Evolutionary conservation across 305 asterid species (phyloP), one percentile per base, ranked within the genome.

Genomic region (Nicotiana rustica): DNA sequence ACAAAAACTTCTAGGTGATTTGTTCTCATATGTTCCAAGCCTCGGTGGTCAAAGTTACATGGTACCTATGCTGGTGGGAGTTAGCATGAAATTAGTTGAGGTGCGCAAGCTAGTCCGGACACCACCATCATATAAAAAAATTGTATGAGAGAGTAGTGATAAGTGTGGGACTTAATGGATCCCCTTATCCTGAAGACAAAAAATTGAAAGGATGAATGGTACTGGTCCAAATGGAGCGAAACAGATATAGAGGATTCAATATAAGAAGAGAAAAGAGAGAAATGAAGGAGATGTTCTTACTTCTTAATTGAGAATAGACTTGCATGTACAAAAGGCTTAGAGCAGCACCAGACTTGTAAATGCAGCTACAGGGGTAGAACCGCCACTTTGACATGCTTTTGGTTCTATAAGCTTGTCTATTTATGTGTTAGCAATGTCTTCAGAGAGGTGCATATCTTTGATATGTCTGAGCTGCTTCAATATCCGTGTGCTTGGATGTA

Each of bases 401-500:
- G 44, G 80, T 52, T 52, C 64, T 49, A 9, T 75, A 52, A 3
- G 79, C 44, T 73, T 25, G 80, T 75, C 29, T 29, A 75, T 75
- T 14, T 52, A 73, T 73, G 65, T 52, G 80, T 6, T 25, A 1
- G 25, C 3, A 52, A 15, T 75, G 25, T 29, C 79, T 52, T 75
- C 47, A 25, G 65, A 18, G 19, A 52, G 3, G 38, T 49, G 14
- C 21, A 21, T 49, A 73, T 25, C 44, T 73, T 73, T 8, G 1
- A 44, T 44, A 57, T 44, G 19, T 19, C 60, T 6, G 19, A 18
- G 78, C 60, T 70, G 60, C 21, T 71, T 47, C 38, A 13, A 19
- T 13, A 21, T 47, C 62, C 12, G 1, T 13, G 61, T 21, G 61
- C 21, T 49, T 49, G 47, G 17, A 8, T 52, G 21, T 75, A 14